A percentile compares a stretch with the other conserved stretches of the same genome.
Conservation (phyloP, 2,329 filamentous ascomycete genomes). For the Talaromyces sp. region DNA sequence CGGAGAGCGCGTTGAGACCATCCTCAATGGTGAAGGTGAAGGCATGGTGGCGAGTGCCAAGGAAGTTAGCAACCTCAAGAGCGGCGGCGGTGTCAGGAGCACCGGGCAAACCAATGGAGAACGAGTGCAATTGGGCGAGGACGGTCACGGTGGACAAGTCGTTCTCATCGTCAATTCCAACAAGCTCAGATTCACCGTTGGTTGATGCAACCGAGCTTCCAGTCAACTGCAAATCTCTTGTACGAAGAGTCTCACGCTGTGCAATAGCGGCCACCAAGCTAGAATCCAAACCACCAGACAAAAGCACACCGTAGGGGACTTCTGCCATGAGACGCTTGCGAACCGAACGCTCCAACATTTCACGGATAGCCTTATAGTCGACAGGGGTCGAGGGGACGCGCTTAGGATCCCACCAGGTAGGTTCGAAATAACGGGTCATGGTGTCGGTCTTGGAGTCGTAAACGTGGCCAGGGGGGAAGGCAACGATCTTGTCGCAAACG, state of each 20-base stretch:
- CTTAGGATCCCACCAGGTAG: slow-evolving; percentile 83
- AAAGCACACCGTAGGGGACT: slow-evolving; percentile 91
- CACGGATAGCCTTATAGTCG: slow-evolving; percentile 77
- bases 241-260: slow-evolving; percentile 80
- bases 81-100: slow-evolving; percentile 92
- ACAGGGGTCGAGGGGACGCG: slow-evolving; percentile 76
- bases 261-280: slow-evolving; percentile 93
- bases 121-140: slow-evolving; percentile 93
- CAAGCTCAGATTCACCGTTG: slow-evolving; percentile 58
- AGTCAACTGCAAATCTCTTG: slow-evolving; percentile 58
- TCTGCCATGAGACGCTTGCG: slow-evolving; percentile 98
- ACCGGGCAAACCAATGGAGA: slow-evolving; percentile 93
- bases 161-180: slow-evolving; percentile 92
- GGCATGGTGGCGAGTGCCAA: slow-evolving; percentile 95
- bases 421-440: slow-evolving; percentile 84
- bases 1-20: slow-evolving; percentile 90
- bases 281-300: slow-evolving; percentile 94
- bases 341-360: slow-evolving; percentile 83
- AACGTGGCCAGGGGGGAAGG: slow-evolving; percentile 92
- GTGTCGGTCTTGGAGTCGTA: slow-evolving; percentile 90
- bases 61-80: slow-evolving; percentile 88
- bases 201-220: slow-evolving; percentile 45
- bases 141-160: slow-evolving; percentile 85
- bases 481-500: slow-evolving; percentile 91
- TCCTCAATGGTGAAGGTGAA: slow-evolving; percentile 99